Evolutionary conservation across 257 asterid genomes (phyloP).

Genomic region (Knoxia roxburghii): DNA sequence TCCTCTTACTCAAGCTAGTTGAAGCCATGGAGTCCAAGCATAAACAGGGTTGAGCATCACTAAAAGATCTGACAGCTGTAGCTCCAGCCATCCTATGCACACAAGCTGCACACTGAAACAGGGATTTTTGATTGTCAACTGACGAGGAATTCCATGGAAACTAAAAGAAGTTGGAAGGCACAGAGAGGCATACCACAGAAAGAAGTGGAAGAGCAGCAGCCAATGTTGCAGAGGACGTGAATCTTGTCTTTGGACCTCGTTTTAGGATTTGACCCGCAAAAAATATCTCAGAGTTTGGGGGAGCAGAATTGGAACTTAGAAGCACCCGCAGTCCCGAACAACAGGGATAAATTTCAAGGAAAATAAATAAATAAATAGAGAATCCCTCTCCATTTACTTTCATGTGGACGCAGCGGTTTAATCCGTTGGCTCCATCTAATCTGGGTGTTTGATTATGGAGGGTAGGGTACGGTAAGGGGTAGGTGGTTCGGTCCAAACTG

Average conservation of each 20-base stretch:
- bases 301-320: too few species aligned
- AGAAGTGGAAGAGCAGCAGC: not conserved
- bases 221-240: conserved; percentile 7
- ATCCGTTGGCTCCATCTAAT: too few species aligned
- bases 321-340: too few species aligned
- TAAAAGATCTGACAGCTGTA: conserved; percentile 21
- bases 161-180: not conserved
- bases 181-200: conserved; percentile 6
- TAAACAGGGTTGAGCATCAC: conserved; percentile 29
- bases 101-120: not conserved
- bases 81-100: conserved; percentile 34
- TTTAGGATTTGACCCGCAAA: not conserved
- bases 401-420: too few species aligned
- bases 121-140: conserved; percentile 4
- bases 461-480: too few species aligned
- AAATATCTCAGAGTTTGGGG: conserved; percentile 11
- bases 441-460: too few species aligned
- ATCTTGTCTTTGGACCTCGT: conserved; percentile 8
- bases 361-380: too few species aligned
- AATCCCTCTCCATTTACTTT: too few species aligned
- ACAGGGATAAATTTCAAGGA: too few species aligned
- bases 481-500: too few species aligned
- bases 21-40: conserved; percentile 36
- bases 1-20: conserved; percentile 16
- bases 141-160: not conserved